Evolutionary conservation across 2,329 filamentous ascomycete genomes (phyloP).

Genomic region (Claviceps sp.): DNA sequence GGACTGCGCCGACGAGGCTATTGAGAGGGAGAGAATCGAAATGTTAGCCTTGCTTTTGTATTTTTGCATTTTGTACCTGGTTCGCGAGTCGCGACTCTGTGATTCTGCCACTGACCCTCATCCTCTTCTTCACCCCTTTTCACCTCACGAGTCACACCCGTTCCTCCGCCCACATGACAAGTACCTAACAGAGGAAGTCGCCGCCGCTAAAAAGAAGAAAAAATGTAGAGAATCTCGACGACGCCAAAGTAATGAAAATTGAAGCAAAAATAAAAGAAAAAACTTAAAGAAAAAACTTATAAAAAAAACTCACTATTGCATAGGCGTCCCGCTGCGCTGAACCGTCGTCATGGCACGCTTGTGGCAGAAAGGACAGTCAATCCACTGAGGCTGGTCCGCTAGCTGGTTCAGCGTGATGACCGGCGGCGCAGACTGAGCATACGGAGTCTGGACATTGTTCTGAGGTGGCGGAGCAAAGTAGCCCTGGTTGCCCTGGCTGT

Average conservation of each 20-base stretch:
- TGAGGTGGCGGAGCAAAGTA: background rate
- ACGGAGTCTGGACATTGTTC: background rate
- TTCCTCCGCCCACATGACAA: no score
- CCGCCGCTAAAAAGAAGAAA: no score
- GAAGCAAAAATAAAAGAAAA: no score
- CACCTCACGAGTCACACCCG: background rate
- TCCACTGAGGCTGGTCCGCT: slow-evolving; percentile 12
- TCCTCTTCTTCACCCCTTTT: background rate
- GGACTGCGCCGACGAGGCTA: slow-evolving; percentile 16
- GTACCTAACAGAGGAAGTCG: no score
- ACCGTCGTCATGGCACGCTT: slow-evolving; percentile 12
- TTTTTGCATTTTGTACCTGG: background rate
- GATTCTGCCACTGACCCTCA: no score
- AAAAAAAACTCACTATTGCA: slow-evolving; percentile 13
- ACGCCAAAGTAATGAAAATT: no score
- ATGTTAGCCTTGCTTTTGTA: background rate
- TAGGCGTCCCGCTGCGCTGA: slow-evolving; percentile 12
- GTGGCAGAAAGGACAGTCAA: slow-evolving; percentile 19
- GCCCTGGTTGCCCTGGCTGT: slow-evolving; percentile 1
- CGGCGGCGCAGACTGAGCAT: background rate
- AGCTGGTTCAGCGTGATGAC: slow-evolving; percentile 13
- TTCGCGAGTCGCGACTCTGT: no score
- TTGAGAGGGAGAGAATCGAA: no score
- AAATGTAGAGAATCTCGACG: no score
- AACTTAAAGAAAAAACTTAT: no score